Base-by-base conservation (phyloP, 495 filamentous ascomycete genomes). In the Sporormia fimetaria region DNA sequence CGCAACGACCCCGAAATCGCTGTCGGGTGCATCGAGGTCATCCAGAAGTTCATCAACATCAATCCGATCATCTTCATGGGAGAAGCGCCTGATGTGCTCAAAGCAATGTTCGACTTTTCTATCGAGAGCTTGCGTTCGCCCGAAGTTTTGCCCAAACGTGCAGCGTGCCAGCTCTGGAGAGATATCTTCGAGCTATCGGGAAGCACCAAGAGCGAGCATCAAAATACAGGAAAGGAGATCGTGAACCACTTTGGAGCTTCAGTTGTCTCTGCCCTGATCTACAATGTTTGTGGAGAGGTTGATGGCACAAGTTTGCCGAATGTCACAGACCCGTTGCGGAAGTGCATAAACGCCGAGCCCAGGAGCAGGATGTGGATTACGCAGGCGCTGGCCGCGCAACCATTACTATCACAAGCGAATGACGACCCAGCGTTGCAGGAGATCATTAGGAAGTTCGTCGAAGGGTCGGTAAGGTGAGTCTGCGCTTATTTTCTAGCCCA, bases 141-240 rank as follows among this genome's bases (percentile, higher is more conserved):
- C 2, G 87, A 95, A 24, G 73, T 81, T 0, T 67, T 95, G 22
- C 82, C 86, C 1, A 88, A 94, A 57, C 73, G 71, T 25, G 75
- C 83, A 3, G 80, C 87, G 0, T 74, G 77, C 20, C 69, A 76
- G 18, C 88, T 95, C 51, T 95, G 87, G 87, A 76, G 37, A 16
- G 46, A 55, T 14, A 47, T 50, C 0, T 50, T 55, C 27, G 47
- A 50, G 12, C 21, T 40, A 18, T 21, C 28, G 6, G 30, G 23
- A 3, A 29, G 40, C 16, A 40, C 42, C 14, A 40, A 17, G 21
- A 40, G 30, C 29, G 21, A 22, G 14, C 17, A 48, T 12, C 47
- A 49, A 29, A 15, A 6, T 10, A 49, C 33, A 3, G 29, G 37
- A 11, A 42, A 49, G 23, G 37, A 48, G 2, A 56, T 52, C 20